Base-by-base conservation (phyloP, 805 yeast genomes). In the Cyberlindnera xishuangbannaensis region DNA sequence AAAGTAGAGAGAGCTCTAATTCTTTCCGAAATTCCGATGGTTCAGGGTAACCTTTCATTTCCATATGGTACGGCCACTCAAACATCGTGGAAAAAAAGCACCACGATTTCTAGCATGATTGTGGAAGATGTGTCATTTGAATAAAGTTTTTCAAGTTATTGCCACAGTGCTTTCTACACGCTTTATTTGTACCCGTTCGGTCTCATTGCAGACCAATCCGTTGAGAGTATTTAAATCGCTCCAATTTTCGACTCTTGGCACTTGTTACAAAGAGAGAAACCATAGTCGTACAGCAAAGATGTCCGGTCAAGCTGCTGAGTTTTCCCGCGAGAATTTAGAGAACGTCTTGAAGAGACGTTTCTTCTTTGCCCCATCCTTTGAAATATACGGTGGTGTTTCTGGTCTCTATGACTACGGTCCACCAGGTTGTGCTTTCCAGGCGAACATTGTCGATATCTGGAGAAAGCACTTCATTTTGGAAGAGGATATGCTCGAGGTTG, bases 381-480 rank as follows among this genome's bases (percentile, higher is more conserved):
- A 92, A 59, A 76, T 90, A 44, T 92, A 92, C 61, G 98, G 98
- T 49, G 98, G 98, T 61, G 97, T 92, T 28, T 84, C 96, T 30
- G 99, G 99, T 47, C 71, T 92, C 39, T 92, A 85, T 61, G 99
- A 92, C 61, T 92, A 88, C 58, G 99, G 99, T 67, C 99, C 99
- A 44, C 97, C 98, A 59, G 98, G 98, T 43, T 90, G 97, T 69
- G 94, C 97, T 10, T 76, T 92, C 64, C 97, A 90, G 69, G 95
- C 97, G 53, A 90, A 92, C 61, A 73, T 92, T 43, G 69, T 92
- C 42, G 99, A 94, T 56, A 72, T 76, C 31, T 92, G 98, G 98
- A 83, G 97, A 70, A 90, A 88, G 62, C 99, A 92, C 65, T 92
- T 92, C 60, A 79, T 92, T 42, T 69, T 94, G 48, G 97, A 92